Evolutionary conservation across 2,329 filamentous ascomycete genomes (phyloP), one percentile per base, ranked within the genome.

Genomic region (Ophiocordyceps unilateralis): DNA sequence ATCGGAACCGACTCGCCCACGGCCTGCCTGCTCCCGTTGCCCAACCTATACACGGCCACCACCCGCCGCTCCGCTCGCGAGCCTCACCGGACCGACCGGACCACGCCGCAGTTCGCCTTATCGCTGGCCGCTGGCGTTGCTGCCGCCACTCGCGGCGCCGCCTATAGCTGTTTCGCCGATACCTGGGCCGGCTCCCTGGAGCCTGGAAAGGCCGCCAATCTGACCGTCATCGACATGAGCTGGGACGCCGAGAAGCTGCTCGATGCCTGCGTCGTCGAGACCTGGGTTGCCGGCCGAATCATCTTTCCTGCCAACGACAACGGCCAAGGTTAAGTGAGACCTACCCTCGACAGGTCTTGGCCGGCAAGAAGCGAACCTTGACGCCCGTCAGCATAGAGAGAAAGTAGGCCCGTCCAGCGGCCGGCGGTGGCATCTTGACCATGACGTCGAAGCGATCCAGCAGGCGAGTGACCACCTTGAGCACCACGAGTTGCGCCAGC

Each of bases 1-100:
- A 63, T 80, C 11, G 76, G 76, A 0, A 71, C 67, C 2, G 76
- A 80, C 48, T 65, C 72, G 0, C 75, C 75, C 0, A 78, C 75
- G 0, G 74, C 76, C 1, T 71, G 72, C 2, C 67, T 73, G 49
- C 52, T 62, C 1, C 66, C 73, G 8, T 58, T 77, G 38, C 63
- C 62, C 3, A 79, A 79, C 45, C 48, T 77, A 6, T 78, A 78
- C 51, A 65, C 75, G 4, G 75, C 72, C 0, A 72, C 73, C 2
- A 79, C 73, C 19, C 60, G 76, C 34, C 64, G 63, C 37, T 75
- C 71, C 1, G 72, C 70, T 8, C 58, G 70, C 5, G 66, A 76
- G 48, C 67, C 66, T 0, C 57, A 55, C 4, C 6, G 32, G 10
- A 36, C 32, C 1, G 48, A 55, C 23, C 53, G 62, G 30, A 58